Base-by-base conservation (phyloP, 768 basidiomycete species). In the Hemileccinum rubropunctum region DNA sequence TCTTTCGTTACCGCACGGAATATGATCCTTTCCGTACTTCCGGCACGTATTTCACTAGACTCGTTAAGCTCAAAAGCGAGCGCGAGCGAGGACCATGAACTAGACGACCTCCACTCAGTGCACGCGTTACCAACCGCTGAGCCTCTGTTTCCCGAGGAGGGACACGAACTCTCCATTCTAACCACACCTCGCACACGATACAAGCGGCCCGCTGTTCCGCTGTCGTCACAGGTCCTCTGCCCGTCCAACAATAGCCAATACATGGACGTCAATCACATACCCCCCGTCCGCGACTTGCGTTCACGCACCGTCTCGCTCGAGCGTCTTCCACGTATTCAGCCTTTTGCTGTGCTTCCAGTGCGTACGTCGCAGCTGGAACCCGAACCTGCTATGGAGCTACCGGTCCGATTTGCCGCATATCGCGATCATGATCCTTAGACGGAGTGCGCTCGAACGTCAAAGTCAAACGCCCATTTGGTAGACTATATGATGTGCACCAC, bases 301-400 rank as follows among this genome's bases (percentile, higher is more conserved):
- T 27, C 43, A 10, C 42, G 34, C 6, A 15, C 34, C 9, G 14
- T 11, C n/a, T 47, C 48, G n/a, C 17, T 34, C 6, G 45, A 48
- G 20, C 53, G 13, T 6, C 36, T 6, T 4, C 36, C 28, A 8
- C 62, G 52, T 39, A 33, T n/a, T 10, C 58, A 51, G 9, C 58
- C 67, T 17, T 58, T 62, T 34, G 42, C 47, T 28, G 45, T 42
- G 28, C 47, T 45, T 42, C 66, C 63, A 5, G 60, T 70, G 38
- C 66, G 67, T 34, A 70, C 62, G 4, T 62, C 58, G 1, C 67
- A 68, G 30, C 51, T 70, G 6, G 68, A 64, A 37, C 67, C 67
- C 14, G 58, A 70, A 42, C 68, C 68, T 34, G 57, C 53, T 3
- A 70, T 68, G 68, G 66, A 68, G 34, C 35, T 68, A 1, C 59